Evolutionary conservation across 768 basidiomycete species (phyloP).

Genomic region (Lactifluus rugatus): DNA sequence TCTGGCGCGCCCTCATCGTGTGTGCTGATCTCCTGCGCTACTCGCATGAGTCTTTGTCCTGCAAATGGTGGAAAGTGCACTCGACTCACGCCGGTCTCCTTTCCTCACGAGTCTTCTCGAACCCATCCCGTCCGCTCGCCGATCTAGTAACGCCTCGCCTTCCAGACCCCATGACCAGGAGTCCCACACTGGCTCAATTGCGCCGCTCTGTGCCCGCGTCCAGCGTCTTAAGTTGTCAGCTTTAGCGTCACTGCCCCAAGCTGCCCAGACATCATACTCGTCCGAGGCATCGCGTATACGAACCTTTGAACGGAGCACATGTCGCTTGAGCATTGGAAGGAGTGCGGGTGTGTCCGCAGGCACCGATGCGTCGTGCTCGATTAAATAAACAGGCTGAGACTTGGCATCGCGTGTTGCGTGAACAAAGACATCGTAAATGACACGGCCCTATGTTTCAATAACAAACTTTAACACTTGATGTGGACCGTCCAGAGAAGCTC

Average conservation of each 20-base stretch:
- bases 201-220: slow-evolving; percentile 58
- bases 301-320: slow-evolving; percentile 83
- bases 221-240: slow-evolving; percentile 38
- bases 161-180: slow-evolving; percentile 54
- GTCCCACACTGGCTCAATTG: slow-evolving; percentile 68
- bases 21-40: slow-evolving; percentile 45
- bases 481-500: slow-evolving; percentile 22
- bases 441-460: slow-evolving; percentile 54
- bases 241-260: slow-evolving; percentile 49
- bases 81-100: slow-evolving; percentile 64
- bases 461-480: slow-evolving; percentile 6
- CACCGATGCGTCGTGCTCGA: slow-evolving; percentile 58
- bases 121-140: slow-evolving; percentile 73
- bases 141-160: slow-evolving; percentile 46
- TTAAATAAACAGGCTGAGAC: slow-evolving; percentile 46
- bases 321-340: slow-evolving; percentile 65
- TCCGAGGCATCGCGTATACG: slow-evolving; percentile 68
- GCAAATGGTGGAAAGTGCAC: not conserved
- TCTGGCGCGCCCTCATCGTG: slow-evolving; percentile 45
- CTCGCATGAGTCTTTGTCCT: slow-evolving; percentile 7
- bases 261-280: slow-evolving; percentile 73
- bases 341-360: slow-evolving; percentile 44
- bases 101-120: slow-evolving; percentile 54
- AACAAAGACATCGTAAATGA: slow-evolving; percentile 83
- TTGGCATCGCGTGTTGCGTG: slow-evolving; percentile 45